Evolutionary conservation across 1,139 yeast genomes (phyloP), one percentile per base, ranked within the genome.

Genomic region (Suhomyces wounanorum): DNA sequence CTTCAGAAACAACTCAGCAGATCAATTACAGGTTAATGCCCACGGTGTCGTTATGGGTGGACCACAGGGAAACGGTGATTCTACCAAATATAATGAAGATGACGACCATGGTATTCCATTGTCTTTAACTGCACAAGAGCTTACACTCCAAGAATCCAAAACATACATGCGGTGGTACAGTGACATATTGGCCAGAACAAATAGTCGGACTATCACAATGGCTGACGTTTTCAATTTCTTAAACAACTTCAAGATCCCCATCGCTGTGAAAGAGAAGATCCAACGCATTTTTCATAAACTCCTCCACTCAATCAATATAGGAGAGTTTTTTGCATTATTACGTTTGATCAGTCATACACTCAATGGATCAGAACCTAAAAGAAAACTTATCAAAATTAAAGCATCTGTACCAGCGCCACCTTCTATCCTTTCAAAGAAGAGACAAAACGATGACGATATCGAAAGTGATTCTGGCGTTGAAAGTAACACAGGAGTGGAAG

Each of bases 81-180:
- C 43, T 21, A 30, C 47, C 36, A 21, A 38, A 8, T n/a, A 36
- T 39, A 13, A 18, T 14, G 46, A 39, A 13, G 56, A 49, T 18
- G 56, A 51, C 25, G 51, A 48, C 23, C 46, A 41, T 33, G 47
- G 70, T 30, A 77, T 84, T 3, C 90, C 92, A 0, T 68, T 87
- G 43, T 82, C 90, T 1, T 68, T 87, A 23, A 77, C 85, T 0
- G 79, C 83, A 0, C 81, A 79, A 47, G 88, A 86, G 47, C 70
- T 87, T 41, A 77, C 89, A 0, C 71, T 74, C 14, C 83, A 82
- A 53, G 95, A 87, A 60, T 79, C 84, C 3, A 83, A 83, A 59
- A 86, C 94, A 0, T 87, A 87, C 65, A 74, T 86, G 64, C 70
- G 94, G 59, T 87, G 95, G 95, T 87, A 87, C 62, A 83, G 84